Conservation (phyloP, 2,329 filamentous ascomycete genomes). For the Talaromyces albobiverticillius region DNA sequence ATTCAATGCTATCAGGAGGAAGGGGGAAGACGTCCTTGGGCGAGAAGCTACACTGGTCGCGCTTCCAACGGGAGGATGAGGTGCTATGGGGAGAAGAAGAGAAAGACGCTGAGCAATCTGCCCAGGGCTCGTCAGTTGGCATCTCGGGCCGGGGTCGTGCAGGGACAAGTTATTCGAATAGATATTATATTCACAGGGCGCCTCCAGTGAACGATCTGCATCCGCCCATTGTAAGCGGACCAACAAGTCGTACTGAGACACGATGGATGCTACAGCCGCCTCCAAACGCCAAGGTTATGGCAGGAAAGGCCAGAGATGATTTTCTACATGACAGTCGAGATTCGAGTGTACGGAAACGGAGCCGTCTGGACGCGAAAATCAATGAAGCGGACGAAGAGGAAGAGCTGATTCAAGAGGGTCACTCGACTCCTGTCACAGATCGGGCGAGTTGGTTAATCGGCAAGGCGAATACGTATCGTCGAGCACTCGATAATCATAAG, state of each 20-base stretch:
- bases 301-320: slow-evolving; percentile 63
- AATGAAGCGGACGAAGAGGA: slow-evolving; percentile 12
- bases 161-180: slow-evolving; percentile 39
- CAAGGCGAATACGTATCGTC: slow-evolving; percentile 14
- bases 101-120: slow-evolving; percentile 51
- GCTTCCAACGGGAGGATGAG: slow-evolving; percentile 86
- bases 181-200: slow-evolving; percentile 61
- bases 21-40: slow-evolving; percentile 43
- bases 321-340: slow-evolving; percentile 22
- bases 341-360: slow-evolving; percentile 16
- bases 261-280: slow-evolving; percentile 93
- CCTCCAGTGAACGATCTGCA: slow-evolving; percentile 84
- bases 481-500: slow-evolving; percentile 3
- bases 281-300: slow-evolving; percentile 87
- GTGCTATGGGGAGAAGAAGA: slow-evolving; percentile 71
- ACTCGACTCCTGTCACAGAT: slow-evolving; percentile 5
- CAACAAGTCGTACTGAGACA: slow-evolving; percentile 66
- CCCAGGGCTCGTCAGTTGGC: slow-evolving; percentile 56
- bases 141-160: slow-evolving; percentile 39
- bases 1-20: slow-evolving; percentile 36
- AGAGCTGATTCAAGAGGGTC: slow-evolving; percentile 14
- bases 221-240: slow-evolving; percentile 76
- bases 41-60: slow-evolving; percentile 72
- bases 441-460: background rate
- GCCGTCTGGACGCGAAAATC: slow-evolving; percentile 8